phyloP scores from a whole-genome alignment of 2,329 filamentous ascomycete species.

The Trichophaea hybrida region DNA sequence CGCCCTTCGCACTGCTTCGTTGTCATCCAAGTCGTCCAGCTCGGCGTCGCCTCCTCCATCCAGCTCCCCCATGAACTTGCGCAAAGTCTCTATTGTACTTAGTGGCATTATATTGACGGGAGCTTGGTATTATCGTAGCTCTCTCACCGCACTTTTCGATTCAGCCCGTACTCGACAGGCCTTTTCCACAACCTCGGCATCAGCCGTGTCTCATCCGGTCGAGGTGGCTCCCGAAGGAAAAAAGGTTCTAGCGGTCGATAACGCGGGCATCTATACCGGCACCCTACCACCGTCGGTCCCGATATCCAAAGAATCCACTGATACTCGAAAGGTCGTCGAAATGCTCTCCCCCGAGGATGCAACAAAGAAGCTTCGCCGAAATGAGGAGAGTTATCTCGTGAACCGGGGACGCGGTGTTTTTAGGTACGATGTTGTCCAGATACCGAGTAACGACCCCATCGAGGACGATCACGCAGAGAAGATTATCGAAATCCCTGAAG shows the following conservation, averaged over 20 bases:
- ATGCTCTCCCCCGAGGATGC: slow-evolving; percentile 95
- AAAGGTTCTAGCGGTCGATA: slow-evolving; percentile 73
- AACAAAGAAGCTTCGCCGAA: slow-evolving; percentile 71
- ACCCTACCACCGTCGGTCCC: slow-evolving; percentile 65
- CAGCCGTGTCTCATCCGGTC: neutral
- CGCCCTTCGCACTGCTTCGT: neutral
- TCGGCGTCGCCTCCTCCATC: neutral
- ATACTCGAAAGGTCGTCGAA: slow-evolving; percentile 65
- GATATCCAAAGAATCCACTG: slow-evolving; percentile 74
- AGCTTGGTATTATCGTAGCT: slow-evolving; percentile 21
- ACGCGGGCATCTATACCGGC: slow-evolving; percentile 78
- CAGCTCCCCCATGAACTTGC: slow-evolving; percentile 36
- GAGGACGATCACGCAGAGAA: slow-evolving; percentile 98
- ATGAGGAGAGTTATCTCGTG: slow-evolving; percentile 83
- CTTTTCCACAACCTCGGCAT: slow-evolving; percentile 3
- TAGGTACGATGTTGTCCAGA: slow-evolving; percentile 84
- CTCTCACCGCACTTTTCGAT: slow-evolving; percentile 5
- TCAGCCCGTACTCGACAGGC: neutral
- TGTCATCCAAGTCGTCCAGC: neutral
- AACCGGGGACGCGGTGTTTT: slow-evolving; percentile 81
- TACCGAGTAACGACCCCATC: slow-evolving; percentile 92
- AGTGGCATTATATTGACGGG: slow-evolving; percentile 19
- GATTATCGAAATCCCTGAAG: slow-evolving; percentile 75
- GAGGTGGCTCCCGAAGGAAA: slow-evolving; percentile 11
- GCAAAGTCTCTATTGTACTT: slow-evolving; percentile 35